Evolutionary conservation across 1,139 yeast genomes (phyloP).

Genomic region (Taphrina betulina): DNA sequence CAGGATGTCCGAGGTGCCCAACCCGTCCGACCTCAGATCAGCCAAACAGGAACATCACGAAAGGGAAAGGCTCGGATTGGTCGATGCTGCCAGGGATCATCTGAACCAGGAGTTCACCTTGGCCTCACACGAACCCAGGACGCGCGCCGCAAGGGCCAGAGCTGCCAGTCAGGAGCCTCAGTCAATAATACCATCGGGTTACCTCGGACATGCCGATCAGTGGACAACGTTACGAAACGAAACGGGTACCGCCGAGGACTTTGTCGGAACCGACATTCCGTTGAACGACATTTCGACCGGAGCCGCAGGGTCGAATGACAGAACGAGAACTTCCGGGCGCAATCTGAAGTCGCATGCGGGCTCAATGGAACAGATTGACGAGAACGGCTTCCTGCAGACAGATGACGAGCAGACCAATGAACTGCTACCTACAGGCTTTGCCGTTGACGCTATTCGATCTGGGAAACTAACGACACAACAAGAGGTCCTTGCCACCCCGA

Average conservation of each 20-base stretch:
- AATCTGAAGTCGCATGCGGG: background rate
- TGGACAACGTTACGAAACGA: background rate
- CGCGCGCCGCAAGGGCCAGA: background rate
- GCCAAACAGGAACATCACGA: slow-evolving; percentile 17
- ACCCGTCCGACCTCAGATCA: slow-evolving; percentile 7
- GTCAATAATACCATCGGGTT: background rate
- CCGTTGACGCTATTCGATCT: background rate
- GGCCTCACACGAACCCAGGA: background rate
- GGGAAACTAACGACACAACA: too few relatives aligned
- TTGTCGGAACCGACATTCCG: background rate
- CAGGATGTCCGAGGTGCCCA: background rate
- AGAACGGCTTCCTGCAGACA: slow-evolving; percentile 9
- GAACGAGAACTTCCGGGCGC: too few relatives aligned
- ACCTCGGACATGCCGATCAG: background rate
- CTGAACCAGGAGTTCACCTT: background rate
- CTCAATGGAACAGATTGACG: background rate
- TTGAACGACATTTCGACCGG: background rate
- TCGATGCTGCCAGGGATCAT: background rate
- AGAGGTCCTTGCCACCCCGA: slow-evolving; percentile 7
- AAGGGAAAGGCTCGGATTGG: slow-evolving; percentile 1
- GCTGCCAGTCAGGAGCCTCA: slow-evolving; percentile 9
- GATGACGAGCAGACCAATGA: background rate
- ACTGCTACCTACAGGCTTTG: background rate
- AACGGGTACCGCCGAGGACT: background rate
- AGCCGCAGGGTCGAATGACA: background rate